Evolutionary conservation across 768 basidiomycete species (phyloP).

Genomic region (Arthromyces matolae): DNA sequence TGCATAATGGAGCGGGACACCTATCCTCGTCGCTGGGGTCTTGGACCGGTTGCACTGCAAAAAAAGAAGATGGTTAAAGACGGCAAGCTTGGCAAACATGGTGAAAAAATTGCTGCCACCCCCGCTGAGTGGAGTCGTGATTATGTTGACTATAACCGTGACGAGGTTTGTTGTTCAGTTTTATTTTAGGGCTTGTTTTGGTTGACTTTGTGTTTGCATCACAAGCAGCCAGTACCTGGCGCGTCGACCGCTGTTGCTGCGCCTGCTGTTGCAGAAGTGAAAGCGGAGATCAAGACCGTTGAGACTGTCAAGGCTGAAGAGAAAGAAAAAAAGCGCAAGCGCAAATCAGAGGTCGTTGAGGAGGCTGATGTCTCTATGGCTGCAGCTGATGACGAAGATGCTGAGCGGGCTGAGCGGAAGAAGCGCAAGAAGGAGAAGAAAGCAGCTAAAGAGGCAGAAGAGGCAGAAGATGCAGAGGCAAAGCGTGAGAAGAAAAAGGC

Average conservation of each 20-base stretch:
- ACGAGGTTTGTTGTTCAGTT: constrained; percentile 31
- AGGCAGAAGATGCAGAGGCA: constrained; percentile 57
- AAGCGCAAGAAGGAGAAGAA: constrained; percentile 65
- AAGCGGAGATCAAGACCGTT: too few relatives aligned
- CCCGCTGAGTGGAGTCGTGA: constrained; percentile 89
- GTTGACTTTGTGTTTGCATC: too few relatives aligned
- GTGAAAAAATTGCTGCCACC: constrained; percentile 83
- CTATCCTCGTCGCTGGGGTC: constrained; percentile 96
- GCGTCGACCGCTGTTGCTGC: constrained; percentile 25
- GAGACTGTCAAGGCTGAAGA: constrained; percentile 44
- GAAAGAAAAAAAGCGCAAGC: constrained; percentile 85
- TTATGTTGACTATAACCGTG: constrained; percentile 90
- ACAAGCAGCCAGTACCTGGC: constrained; percentile 36
- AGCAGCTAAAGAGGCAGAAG: constrained; percentile 43
- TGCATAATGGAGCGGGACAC: constrained; percentile 99
- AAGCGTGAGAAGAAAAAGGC: constrained; percentile 58
- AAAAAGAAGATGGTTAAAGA: constrained; percentile 99
- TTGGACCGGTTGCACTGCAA: constrained; percentile 94
- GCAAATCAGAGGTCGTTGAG: constrained; percentile 60
- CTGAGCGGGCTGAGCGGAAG: constrained; percentile 54
- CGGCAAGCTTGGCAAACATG: constrained; percentile 95
- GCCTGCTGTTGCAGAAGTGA: constrained; percentile 16
- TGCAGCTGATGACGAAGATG: constrained; percentile 37
- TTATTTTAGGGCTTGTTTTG: too few relatives aligned
- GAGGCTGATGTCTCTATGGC: constrained; percentile 42